Evolutionary conservation across 1,284 basidiomycete species (phyloP), one percentile per base, ranked within the genome.

Genomic region (Ceratobasidium sp.): DNA sequence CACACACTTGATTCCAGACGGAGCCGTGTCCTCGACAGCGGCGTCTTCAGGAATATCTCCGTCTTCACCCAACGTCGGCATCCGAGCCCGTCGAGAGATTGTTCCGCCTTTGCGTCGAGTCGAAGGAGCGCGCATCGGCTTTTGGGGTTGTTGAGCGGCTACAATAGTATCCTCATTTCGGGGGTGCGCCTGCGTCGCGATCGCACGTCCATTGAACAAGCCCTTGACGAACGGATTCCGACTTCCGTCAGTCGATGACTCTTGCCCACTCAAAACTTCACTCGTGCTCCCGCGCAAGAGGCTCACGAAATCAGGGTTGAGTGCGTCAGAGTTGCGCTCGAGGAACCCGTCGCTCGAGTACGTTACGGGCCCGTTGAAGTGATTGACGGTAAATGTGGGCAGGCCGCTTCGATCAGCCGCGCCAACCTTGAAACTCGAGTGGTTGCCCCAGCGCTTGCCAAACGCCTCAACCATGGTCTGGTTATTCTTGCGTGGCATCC

Each of bases 391-490:
- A 81, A 99, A 99, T 0, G 93, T 92, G 0, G 92, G 89, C 80
- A 86, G 90, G 5, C 95, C 95, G 0, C 88, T 88, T 12, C 92
- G 87, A 78, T 96, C 92, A 59, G 88, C 82, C 0, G 84, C 83
- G 18, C 93, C 91, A 3, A 90, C 82, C 80, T 95, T 93, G 88
- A 98, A 98, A 0, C 90, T 92, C 0, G 91, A 87, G 79, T 98
- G 96, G 77, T 94, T 97, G 3, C 90, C 92, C 94, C 96, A 98
- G 2, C 96, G 88, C 82, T 98, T 98, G 69, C 87, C 85, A 79
- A 98, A 95, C 0, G 96, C 93, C 76, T 98, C 94, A 18, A 97
- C 89, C 94, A 98, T 97, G 3, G 92, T 94, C 72, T 91, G 86
- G 78, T 98, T 94, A 6, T 90, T 95, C 88, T 96, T 97, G 83